Evolutionary conservation across 441 rosid genomes (phyloP), one percentile per base, ranked within the genome.

Genomic region (Kokia cookei): DNA sequence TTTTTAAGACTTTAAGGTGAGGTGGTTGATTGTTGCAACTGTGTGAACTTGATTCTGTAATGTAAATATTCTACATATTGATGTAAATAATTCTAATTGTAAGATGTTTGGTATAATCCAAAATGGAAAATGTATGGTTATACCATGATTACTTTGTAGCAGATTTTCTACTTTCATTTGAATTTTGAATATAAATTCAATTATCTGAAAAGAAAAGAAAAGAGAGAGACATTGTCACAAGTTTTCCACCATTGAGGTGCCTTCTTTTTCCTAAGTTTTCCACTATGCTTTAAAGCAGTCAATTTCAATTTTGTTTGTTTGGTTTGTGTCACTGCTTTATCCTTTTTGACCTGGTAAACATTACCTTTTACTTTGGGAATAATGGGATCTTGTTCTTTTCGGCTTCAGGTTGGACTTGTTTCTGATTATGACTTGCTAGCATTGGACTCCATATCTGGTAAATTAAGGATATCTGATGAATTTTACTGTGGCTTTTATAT

Each of bases 381-480:
- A 43, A 42, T 74, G 47, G 14, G 65, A 22, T 10, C 71, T 15
- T 22, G 15, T 43, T 73, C 65, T 72, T 76, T 71, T 64, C 72
- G 78, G 73, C 72, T 86, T 84, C 86, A 93, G 99, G 97, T 93
- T 82, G 98, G 99, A 78, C 90, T 93, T 76, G 96, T 91, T 79
- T 95, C 99, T 22, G 98, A 91, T 83, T 90, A 93, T 82, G 99
- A 95, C 84, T 86, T 93, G 84, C 74, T 95, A 78, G 97, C 95
- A 32, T 79, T 95, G 91, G 99, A 95, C 84, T 93, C 98, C 70
- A 86, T 93, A 86, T 91, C 95, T 75, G 96, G 98, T 93, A 86
- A 76, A 58, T 63, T 63, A 57, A 63, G 71, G 61, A 63, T 24
- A 51, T 69, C 53, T 14, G 37, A 60, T 60, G 67, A 71, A 78